A percentile compares a stretch with the other conserved stretches of the same genome.
Evolutionary conservation across 371 early-diverging fungal genomes (phyloP).

Genomic region (Mucor plumbeus): DNA sequence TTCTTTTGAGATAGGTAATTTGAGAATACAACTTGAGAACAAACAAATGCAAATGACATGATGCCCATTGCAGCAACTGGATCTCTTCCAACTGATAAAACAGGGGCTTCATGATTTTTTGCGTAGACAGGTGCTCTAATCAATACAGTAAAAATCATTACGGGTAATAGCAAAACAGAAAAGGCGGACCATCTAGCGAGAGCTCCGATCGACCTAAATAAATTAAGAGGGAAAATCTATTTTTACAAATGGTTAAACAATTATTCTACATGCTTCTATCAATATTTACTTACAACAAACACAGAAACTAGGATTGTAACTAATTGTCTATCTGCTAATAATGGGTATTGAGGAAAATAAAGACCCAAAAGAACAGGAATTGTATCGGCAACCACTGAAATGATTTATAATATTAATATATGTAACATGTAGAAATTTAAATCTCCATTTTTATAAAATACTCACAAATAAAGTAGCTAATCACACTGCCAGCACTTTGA

Average conservation of each 20-base stretch:
- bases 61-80: slow-evolving; percentile 63
- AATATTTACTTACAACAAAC: slow-evolving; percentile 37
- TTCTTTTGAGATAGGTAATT: slow-evolving; percentile 56
- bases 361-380: slow-evolving; percentile 56
- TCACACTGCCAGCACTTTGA: slow-evolving; percentile 55
- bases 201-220: slow-evolving; percentile 63
- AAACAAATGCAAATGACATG: slow-evolving; percentile 70
- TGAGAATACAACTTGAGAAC: slow-evolving; percentile 60
- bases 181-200: slow-evolving; percentile 56
- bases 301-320: slow-evolving; percentile 52
- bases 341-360: slow-evolving; percentile 41
- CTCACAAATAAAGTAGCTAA: slow-evolving; percentile 61
- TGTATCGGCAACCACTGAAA: slow-evolving; percentile 62
- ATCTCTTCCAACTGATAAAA: slow-evolving; percentile 50
- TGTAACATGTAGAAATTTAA: not conserved
- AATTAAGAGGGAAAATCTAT: slow-evolving; percentile 57
- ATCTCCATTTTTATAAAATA: not conserved
- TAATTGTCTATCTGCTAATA: slow-evolving; percentile 42
- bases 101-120: slow-evolving; percentile 53
- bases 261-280: not conserved
- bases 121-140: slow-evolving; percentile 57
- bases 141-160: slow-evolving; percentile 55
- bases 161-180: slow-evolving; percentile 57
- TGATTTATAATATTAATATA: slow-evolving; percentile 7
- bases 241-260: not conserved